Evolutionary conservation across 2,329 filamentous ascomycete genomes (phyloP), one percentile per base, ranked within the genome.

Genomic region (Fusarium devonianum): DNA sequence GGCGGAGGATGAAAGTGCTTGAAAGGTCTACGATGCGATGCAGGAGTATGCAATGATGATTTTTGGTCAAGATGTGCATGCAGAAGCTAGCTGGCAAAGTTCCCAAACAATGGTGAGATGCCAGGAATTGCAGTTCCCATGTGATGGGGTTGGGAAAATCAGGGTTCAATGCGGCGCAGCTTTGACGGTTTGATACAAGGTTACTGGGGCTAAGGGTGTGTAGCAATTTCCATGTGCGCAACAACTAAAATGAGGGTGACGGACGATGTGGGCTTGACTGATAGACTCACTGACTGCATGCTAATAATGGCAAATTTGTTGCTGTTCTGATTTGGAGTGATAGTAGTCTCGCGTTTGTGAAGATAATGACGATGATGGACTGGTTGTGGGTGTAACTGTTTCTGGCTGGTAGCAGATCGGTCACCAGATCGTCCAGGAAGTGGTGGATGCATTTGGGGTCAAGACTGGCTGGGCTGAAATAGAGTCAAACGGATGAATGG

Each of bases 161-260:
- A 59, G 56, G 56, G 51, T 52, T 56, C 51, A 53, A 29, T 38
- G 25, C 13, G 29, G 37, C 45, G 49, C 49, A 44, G 44, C 47
- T 60, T 35, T 26, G 14, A 34, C 38, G 38, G 50, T 33, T 60
- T 57, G 43, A 33, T 45, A n/a, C n/a, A n/a, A n/a, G n/a, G n/a
- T n/a, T n/a, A n/a, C n/a, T n/a, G n/a, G n/a, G n/a, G n/a, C n/a
- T n/a, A n/a, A n/a, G n/a, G n/a, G n/a, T 34, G 19, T 37, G 35
- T 39, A 49, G 23, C 37, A 44, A 42, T 23, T 51, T n/a, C 51
- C 28, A 46, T 47, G 13, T 53, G 33, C n/a, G 38, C n/a, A n/a
- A n/a, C n/a, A n/a, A n/a, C n/a, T n/a, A n/a, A n/a, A n/a, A n/a
- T 32, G 30, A 17, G 17, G 28, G 26, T 32, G 26, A 25, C 22